Evolutionary conservation across 1,284 basidiomycete genomes (phyloP).

Genomic region (Mycena sp.): DNA sequence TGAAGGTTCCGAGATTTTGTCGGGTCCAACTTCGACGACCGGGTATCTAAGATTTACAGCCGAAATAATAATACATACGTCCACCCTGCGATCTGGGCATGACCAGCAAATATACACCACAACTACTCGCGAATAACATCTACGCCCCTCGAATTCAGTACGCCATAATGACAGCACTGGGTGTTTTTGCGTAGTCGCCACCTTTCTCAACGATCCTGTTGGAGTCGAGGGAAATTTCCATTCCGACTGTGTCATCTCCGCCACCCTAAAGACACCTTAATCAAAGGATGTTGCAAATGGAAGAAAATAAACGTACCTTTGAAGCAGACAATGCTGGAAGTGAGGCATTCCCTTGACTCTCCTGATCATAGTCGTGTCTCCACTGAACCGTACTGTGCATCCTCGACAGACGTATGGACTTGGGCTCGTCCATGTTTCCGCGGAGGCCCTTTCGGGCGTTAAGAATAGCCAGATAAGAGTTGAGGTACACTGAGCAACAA

Average conservation of each 20-base stretch:
- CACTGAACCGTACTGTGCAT: slow-evolving; percentile 29
- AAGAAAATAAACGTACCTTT: slow-evolving; percentile 5
- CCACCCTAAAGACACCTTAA: background rate
- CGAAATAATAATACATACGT: no score
- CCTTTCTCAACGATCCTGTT: background rate
- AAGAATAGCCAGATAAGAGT: slow-evolving; percentile 54
- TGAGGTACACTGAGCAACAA: slow-evolving; percentile 46
- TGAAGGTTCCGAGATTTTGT: no score
- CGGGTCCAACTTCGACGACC: no score
- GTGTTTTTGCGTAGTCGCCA: background rate
- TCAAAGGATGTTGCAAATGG: background rate
- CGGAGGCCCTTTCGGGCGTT: slow-evolving; percentile 53
- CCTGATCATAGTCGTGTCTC: slow-evolving; percentile 8
- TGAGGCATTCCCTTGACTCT: background rate
- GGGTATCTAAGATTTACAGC: no score
- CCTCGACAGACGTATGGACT: slow-evolving; percentile 54
- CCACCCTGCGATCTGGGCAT: no score
- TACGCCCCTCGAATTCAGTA: slow-evolving; percentile 7
- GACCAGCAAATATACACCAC: no score
- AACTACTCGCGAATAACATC: no score
- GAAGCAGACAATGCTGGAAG: background rate
- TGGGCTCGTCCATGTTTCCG: slow-evolving; percentile 44
- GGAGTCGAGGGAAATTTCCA: background rate
- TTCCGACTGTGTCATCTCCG: background rate
- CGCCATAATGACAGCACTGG: background rate